Conservation (phyloP, 1,284 basidiomycete genomes). For the Ustilago loliicola region DNA sequence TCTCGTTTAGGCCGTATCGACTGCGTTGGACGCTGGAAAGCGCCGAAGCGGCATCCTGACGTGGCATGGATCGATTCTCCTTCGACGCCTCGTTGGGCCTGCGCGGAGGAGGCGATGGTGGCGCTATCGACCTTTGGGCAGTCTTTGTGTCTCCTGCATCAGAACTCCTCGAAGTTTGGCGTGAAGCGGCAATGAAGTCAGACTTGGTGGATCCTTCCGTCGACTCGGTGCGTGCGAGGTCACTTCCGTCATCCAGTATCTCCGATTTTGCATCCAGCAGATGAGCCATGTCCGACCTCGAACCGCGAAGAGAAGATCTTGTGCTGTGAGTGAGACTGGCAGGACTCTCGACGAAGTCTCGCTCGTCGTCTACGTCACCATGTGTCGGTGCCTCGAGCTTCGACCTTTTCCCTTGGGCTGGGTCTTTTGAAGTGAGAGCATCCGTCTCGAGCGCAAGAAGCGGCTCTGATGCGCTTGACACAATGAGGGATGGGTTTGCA, state of each 20-base stretch:
- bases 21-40: constrained; percentile 42
- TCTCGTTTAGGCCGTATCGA: constrained; percentile 43
- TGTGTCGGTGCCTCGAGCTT: constrained; percentile 12
- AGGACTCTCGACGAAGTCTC: constrained; percentile 38
- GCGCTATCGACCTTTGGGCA: constrained; percentile 14
- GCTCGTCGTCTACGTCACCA: constrained; percentile 19
- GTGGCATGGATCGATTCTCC: constrained; percentile 13
- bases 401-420: background rate
- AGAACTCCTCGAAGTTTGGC: constrained; percentile 7
- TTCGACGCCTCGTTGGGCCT: constrained; percentile 10
- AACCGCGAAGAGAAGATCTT: constrained; percentile 34
- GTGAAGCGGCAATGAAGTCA: constrained; percentile 6
- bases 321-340: constrained; percentile 35
- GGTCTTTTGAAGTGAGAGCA: background rate
- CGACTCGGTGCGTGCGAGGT: background rate
- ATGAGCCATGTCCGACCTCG: constrained; percentile 20
- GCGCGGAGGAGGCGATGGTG: constrained; percentile 40
- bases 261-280: background rate
- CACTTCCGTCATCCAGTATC: background rate
- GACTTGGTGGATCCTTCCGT: constrained; percentile 4
- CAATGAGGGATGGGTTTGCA: constrained; percentile 27
- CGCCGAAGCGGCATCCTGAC: constrained; percentile 38
- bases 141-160: background rate
- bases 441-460: constrained; percentile 13
- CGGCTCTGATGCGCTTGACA: constrained; percentile 45